A percentile compares a stretch with the other conserved stretches of the same genome.
phyloP scores from a whole-genome alignment of 768 basidiomycete genomes.

The Lactarius indigo region DNA sequence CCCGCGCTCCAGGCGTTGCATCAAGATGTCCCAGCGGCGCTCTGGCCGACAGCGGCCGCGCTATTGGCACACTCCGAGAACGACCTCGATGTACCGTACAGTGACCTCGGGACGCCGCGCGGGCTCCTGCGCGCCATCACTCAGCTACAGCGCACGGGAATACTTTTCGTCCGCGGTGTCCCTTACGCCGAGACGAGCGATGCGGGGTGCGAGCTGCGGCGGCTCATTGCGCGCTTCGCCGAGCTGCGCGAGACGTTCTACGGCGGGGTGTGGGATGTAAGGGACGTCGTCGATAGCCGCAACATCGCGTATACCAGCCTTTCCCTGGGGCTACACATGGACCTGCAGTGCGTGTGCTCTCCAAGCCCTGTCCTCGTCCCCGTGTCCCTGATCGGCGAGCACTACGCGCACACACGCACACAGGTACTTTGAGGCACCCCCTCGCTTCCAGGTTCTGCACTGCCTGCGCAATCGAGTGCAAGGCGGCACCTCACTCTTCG shows the following conservation, averaged over 20 bases:
- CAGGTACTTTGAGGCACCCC: constrained; percentile 90
- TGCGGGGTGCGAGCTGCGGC: constrained; percentile 60
- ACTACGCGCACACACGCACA: background rate
- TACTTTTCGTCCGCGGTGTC: constrained; percentile 70
- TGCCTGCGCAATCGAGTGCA: constrained; percentile 79
- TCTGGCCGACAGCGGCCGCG: constrained; percentile 44
- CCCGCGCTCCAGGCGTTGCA: constrained; percentile 41
- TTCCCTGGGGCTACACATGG: constrained; percentile 86
- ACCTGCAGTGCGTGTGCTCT: constrained; percentile 66
- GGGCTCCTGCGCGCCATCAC: constrained; percentile 57
- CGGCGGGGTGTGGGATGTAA: constrained; percentile 85
- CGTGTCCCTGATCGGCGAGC: background rate
- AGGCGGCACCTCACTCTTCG: constrained; percentile 85
- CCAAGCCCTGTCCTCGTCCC: background rate
- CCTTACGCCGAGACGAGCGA: constrained; percentile 59
- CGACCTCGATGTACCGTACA: constrained; percentile 56
- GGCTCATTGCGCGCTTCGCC: constrained; percentile 66
- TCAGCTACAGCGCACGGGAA: constrained; percentile 68
- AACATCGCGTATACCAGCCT: constrained; percentile 97
- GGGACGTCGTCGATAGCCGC: constrained; percentile 62
- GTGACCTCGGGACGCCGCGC: constrained; percentile 40
- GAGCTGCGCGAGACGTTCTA: constrained; percentile 87
- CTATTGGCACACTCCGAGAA: constrained; percentile 32
- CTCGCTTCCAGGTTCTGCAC: constrained; percentile 89
- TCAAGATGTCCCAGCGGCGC: constrained; percentile 35